These are phyloP conservation scores for Pyrus betulifolia DNA, from an alignment of 306 rosid genomes.

Conservation along the genomic window DNA sequence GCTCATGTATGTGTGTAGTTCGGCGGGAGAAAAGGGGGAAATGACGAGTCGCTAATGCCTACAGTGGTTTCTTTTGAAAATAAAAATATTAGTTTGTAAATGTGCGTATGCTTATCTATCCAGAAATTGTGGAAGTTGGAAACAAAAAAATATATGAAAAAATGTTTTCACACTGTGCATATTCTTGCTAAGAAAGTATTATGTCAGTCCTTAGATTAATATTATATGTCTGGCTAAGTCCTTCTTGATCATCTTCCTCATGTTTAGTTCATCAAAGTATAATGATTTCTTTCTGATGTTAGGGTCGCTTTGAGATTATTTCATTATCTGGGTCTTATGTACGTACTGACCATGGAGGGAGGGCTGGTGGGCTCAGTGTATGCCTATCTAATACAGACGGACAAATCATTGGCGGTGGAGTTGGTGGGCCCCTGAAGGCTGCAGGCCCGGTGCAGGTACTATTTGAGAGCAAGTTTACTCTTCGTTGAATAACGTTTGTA, in stretches of 20 bases:
- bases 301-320: conserved; percentile 94
- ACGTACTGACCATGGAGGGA: conserved; percentile 63
- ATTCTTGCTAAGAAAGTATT: neutral
- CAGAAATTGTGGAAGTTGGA: neutral
- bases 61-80: neutral
- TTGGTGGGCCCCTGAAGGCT: conserved; percentile 88
- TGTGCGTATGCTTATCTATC: neutral
- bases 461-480: neutral
- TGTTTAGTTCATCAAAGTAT: conserved; percentile 8
- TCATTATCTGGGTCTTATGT: conserved; percentile 87
- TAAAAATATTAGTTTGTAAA: neutral
- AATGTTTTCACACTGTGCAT: neutral
- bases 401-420: conserved; percentile 91
- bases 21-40: neutral
- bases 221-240: neutral
- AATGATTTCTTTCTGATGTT: conserved; percentile 17
- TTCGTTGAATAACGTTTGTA: neutral
- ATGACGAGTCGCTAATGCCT: neutral
- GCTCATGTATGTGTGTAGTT: neutral
- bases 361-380: conserved; percentile 81
- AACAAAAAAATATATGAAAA: neutral
- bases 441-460: conserved; percentile 98
- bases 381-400: conserved; percentile 80
- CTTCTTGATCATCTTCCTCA: conserved; percentile 1
- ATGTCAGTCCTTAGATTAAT: neutral